Conservation (phyloP, 2,329 filamentous ascomycete species). For the Zasmidium citrigriseum region DNA sequence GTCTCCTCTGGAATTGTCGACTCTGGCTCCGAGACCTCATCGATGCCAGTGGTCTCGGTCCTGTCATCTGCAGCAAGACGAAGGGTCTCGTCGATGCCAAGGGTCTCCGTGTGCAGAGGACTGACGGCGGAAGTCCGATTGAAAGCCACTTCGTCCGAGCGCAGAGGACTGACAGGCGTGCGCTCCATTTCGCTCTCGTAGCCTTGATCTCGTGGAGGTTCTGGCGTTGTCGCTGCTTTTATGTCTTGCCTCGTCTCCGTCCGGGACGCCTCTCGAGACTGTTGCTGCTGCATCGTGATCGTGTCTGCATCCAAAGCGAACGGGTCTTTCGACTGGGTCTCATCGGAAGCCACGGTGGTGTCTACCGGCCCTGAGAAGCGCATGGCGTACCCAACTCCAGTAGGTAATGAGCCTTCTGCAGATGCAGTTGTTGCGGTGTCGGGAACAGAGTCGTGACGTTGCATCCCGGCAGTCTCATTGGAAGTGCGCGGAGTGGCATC, state of each 20-base stretch:
- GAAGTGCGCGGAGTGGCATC: neutral
- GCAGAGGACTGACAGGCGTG: constrained; percentile 34
- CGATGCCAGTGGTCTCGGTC: constrained; percentile 8
- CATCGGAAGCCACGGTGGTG: constrained; percentile 29
- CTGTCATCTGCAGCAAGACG: constrained; percentile 16
- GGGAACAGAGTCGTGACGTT: constrained; percentile 19
- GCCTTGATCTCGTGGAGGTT: constrained; percentile 11
- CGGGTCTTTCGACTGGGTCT: constrained; percentile 35
- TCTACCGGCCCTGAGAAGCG: constrained; percentile 35
- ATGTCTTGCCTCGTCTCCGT: constrained; percentile 4
- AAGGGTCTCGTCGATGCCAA: constrained; percentile 33
- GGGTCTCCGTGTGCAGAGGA: constrained; percentile 33
- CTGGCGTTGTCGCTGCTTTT: constrained; percentile 9
- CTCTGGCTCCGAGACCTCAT: constrained; percentile 4
- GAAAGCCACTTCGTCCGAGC: constrained; percentile 28
- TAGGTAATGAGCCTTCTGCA: constrained; percentile 24
- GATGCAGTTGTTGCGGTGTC: constrained; percentile 25
- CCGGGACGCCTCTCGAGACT: constrained; percentile 15
- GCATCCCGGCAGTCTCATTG: neutral
- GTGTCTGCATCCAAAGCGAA: constrained; percentile 37
- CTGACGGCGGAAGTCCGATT: constrained; percentile 36
- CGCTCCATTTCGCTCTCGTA: constrained; percentile 12
- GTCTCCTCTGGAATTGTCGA: constrained; percentile 18
- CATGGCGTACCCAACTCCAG: constrained; percentile 34
- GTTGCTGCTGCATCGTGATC: constrained; percentile 34